These are phyloP conservation scores for Aspergillus sp. DNA, from an alignment of 2,329 filamentous ascomycete genomes.

Conservation along the genomic window DNA sequence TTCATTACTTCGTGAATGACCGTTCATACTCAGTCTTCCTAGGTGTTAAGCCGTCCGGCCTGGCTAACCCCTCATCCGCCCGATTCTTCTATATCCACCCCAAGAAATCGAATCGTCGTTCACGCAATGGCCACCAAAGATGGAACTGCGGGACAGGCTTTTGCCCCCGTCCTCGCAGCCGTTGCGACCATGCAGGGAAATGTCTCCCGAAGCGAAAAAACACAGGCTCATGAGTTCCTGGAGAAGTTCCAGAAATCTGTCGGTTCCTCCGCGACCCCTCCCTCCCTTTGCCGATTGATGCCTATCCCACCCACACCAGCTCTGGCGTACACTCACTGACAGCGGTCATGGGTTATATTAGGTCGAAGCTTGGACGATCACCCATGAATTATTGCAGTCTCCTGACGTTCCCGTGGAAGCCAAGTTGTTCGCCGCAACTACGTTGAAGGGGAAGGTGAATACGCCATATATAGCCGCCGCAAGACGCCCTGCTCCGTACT, in stretches of 20 bases:
- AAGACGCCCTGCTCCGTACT: constrained; percentile 16
- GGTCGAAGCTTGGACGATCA: constrained; percentile 88
- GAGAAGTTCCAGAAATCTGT: constrained; percentile 98
- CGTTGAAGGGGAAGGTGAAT: constrained; percentile 92
- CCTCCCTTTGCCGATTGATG: constrained; percentile 8
- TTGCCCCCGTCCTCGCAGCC: constrained; percentile 81
- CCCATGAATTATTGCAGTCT: constrained; percentile 82
- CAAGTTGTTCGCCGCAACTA: constrained; percentile 93
- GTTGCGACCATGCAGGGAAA: constrained; percentile 87
- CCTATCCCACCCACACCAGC: neutral
- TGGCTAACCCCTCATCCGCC: constrained; percentile 24
- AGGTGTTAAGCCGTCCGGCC: constrained; percentile 25
- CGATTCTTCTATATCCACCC: constrained; percentile 10
- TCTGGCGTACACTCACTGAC: constrained; percentile 4
- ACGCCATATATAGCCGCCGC: neutral
- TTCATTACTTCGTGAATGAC: constrained; percentile 20
- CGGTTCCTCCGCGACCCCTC: constrained; percentile 40
- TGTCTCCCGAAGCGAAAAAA: constrained; percentile 77
- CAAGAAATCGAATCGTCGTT: constrained; percentile 23
- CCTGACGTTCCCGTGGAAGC: constrained; percentile 73
- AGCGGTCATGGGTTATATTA: constrained; percentile 38
- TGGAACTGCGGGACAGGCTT: constrained; percentile 64
- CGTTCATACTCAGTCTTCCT: constrained; percentile 20
- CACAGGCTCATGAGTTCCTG: constrained; percentile 85
- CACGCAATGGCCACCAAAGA: constrained; percentile 66